Evolutionary conservation across 179 eudicot species (phyloP).

Genomic region (Patellifolia procumbens): DNA sequence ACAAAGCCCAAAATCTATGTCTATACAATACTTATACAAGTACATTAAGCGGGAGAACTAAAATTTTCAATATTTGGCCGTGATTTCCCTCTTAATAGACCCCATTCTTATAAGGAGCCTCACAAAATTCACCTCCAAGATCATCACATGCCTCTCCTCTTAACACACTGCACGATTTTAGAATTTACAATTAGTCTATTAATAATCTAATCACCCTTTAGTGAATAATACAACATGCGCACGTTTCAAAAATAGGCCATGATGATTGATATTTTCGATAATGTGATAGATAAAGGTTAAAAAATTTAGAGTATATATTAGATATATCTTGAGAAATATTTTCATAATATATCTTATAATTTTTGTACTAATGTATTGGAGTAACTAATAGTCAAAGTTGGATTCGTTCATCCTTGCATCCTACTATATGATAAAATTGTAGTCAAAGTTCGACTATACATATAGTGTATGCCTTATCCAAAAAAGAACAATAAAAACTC

Average conservation of each 20-base stretch:
- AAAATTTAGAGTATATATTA: too few species aligned
- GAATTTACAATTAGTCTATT: not conserved
- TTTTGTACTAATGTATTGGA: too few species aligned
- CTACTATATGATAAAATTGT: too few species aligned
- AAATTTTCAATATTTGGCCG: not conserved
- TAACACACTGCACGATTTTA: constrained; percentile 42
- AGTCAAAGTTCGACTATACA: too few species aligned
- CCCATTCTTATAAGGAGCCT: constrained; percentile 39
- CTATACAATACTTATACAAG: not conserved
- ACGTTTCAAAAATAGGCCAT: not conserved
- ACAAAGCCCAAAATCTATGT: not conserved
- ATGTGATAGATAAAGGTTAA: constrained; percentile 23
- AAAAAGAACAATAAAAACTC: too few species aligned
- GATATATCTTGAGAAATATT: too few species aligned
- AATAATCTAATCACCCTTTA: not conserved
- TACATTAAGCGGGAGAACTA: not conserved
- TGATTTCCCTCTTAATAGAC: constrained; percentile 24
- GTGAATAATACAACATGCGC: not conserved
- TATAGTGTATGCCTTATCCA: too few species aligned
- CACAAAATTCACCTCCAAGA: constrained; percentile 73
- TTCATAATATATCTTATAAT: too few species aligned
- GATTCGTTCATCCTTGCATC: too few species aligned
- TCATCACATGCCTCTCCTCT: constrained; percentile 65
- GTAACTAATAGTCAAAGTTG: too few species aligned
- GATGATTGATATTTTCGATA: constrained; percentile 22